Evolutionary conservation across 23 red algal species (phyloP).

Genomic region (Gracilaria vermiculophylla): DNA sequence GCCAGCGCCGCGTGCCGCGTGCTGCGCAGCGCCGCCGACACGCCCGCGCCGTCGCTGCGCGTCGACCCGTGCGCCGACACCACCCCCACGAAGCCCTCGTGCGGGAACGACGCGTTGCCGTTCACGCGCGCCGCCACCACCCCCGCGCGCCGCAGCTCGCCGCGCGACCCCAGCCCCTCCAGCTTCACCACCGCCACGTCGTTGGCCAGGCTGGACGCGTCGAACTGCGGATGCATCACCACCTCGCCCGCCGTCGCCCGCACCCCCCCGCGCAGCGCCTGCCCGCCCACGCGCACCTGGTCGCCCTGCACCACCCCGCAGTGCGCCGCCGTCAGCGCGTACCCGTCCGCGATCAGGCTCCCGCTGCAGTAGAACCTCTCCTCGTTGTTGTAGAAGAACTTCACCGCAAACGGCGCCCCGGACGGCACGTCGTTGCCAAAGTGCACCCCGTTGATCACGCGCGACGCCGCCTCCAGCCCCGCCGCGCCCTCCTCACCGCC

Average conservation of each 20-base stretch:
- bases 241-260: conserved; percentile 26
- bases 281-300: conserved; percentile 25
- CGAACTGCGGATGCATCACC: conserved; percentile 35
- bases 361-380: conserved; percentile 65
- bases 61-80: conserved; percentile 29
- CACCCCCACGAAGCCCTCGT: conserved; percentile 36
- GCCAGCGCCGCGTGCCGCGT: conserved; percentile 7
- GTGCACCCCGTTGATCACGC: conserved; percentile 30
- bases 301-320: conserved; percentile 49
- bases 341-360: conserved; percentile 42
- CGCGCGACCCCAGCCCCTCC: neutral
- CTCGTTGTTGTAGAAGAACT: conserved; percentile 68
- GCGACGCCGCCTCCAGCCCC: neutral
- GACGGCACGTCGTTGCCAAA: conserved; percentile 32
- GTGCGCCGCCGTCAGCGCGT: conserved; percentile 54
- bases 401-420: conserved; percentile 35
- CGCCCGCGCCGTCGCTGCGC: conserved; percentile 14
- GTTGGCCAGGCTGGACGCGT: conserved; percentile 13
- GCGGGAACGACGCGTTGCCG: neutral
- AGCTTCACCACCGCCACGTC: conserved; percentile 39
- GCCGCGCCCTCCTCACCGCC: neutral
- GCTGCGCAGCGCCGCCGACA: neutral
- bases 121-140: conserved; percentile 42
- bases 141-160: neutral
- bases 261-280: neutral